Evolutionary conservation across 2,329 filamentous ascomycete genomes (phyloP).

Genomic region (Sporothrix pallida): DNA sequence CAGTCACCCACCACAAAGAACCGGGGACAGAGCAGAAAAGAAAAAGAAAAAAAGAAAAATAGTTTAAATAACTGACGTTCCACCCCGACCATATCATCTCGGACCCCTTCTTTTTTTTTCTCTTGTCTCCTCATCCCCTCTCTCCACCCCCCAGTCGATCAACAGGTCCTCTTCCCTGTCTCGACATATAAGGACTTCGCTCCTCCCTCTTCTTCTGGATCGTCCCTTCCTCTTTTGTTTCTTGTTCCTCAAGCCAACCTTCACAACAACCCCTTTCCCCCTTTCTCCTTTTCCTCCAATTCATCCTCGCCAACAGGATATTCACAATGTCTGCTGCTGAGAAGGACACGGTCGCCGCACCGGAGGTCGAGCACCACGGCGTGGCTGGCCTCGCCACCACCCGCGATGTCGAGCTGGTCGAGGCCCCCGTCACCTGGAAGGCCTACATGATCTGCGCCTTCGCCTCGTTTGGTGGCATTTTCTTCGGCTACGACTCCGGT

Average conservation of each 20-base stretch:
- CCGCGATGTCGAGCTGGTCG: slow-evolving; percentile 63
- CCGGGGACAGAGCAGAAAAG: slow-evolving; percentile 1
- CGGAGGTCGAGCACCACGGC: slow-evolving; percentile 30
- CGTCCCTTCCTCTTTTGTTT: not conserved
- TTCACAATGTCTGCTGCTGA: slow-evolving; percentile 35
- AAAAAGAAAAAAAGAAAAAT: slow-evolving; percentile 8
- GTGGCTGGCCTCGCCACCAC: slow-evolving; percentile 41
- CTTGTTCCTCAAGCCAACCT: slow-evolving; percentile 8
- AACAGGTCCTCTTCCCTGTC: slow-evolving; percentile 14
- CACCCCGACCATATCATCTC: slow-evolving; percentile 18
- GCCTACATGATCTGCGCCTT: slow-evolving; percentile 74
- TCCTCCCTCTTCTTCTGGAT: not conserved
- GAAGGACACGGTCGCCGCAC: slow-evolving; percentile 30
- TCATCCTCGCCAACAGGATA: slow-evolving; percentile 8
- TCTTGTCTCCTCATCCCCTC: slow-evolving; percentile 19
- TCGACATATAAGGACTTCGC: slow-evolving; percentile 27
- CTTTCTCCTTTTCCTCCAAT: not conserved
- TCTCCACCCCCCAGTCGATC: slow-evolving; percentile 25
- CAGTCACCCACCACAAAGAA: slow-evolving; percentile 22
- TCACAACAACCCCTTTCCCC: not conserved
- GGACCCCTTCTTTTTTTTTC: not conserved
- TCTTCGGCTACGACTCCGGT: slow-evolving; percentile 80
- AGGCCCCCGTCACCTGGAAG: slow-evolving; percentile 72
- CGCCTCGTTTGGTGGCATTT: slow-evolving; percentile 73
- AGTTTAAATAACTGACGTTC: slow-evolving; percentile 34